Percentiles rank a stretch among this genome's conserved stretches.
Conservation (phyloP, 2,329 filamentous ascomycete genomes). For the Aspergillus melleus region DNA sequence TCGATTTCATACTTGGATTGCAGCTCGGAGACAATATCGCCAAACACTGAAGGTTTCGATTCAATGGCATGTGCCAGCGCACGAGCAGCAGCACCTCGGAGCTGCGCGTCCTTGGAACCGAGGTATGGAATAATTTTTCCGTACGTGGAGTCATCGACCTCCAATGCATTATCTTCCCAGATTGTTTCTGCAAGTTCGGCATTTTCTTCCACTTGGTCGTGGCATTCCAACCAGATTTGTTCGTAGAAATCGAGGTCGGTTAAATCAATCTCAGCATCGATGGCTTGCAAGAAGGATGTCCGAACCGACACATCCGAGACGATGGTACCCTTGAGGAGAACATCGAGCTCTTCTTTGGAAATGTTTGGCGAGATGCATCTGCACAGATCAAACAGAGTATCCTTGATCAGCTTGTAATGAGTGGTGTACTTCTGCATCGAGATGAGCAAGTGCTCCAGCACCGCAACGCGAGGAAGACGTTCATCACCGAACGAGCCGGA, state of each 20-base stretch:
- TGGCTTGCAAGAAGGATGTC: slow-evolving; percentile 81
- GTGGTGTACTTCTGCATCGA: slow-evolving; percentile 88
- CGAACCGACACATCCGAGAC: slow-evolving; percentile 78
- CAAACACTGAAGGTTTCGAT: slow-evolving; percentile 60
- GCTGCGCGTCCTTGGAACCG: slow-evolving; percentile 74
- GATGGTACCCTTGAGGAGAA: slow-evolving; percentile 76
- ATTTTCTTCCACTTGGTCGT: slow-evolving; percentile 89
- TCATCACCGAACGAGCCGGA: slow-evolving; percentile 73
- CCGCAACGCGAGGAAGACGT: slow-evolving; percentile 71
- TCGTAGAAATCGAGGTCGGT: slow-evolving; percentile 82
- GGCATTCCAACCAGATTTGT: slow-evolving; percentile 89
- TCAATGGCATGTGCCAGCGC: slow-evolving; percentile 74
- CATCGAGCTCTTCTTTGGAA: slow-evolving; percentile 66
- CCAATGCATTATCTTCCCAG: slow-evolving; percentile 89
- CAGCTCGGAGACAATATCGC: slow-evolving; percentile 63
- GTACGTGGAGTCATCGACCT: slow-evolving; percentile 65
- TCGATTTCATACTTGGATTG: slow-evolving; percentile 73
- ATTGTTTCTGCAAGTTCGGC: slow-evolving; percentile 79
- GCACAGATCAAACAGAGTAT: slow-evolving; percentile 84
- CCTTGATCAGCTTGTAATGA: slow-evolving; percentile 93
- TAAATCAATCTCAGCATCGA: slow-evolving; percentile 88
- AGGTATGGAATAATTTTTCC: slow-evolving; percentile 74
- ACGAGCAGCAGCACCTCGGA: slow-evolving; percentile 79
- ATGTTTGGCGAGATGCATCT: slow-evolving; percentile 84
- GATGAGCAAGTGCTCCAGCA: slow-evolving; percentile 69